These are phyloP conservation scores for Penicillium lividum DNA, from an alignment of 495 filamentous ascomycete species.

Conservation along the genomic window DNA sequence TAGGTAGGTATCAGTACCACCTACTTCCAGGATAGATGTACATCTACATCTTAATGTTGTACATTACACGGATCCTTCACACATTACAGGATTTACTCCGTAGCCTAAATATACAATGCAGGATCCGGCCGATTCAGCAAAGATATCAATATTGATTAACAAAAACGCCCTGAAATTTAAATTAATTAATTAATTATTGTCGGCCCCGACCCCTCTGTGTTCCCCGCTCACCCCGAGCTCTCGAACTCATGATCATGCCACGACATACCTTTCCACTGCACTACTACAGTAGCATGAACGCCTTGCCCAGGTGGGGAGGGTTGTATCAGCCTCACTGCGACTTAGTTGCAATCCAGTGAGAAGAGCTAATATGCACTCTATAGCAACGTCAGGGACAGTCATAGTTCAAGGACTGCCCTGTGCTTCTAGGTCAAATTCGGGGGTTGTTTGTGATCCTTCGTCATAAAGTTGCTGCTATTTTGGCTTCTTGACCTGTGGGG, in stretches of 20 bases:
- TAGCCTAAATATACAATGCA: not conserved
- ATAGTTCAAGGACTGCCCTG: not conserved
- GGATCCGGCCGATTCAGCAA: not conserved
- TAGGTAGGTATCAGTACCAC: too few relatives aligned
- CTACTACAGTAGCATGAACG: slow-evolving; percentile 2
- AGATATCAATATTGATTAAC: not conserved
- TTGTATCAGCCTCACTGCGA: slow-evolving; percentile 4
- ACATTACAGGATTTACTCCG: too few relatives aligned
- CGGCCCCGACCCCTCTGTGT: not conserved
- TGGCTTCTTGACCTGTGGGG: not conserved
- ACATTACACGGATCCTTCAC: too few relatives aligned
- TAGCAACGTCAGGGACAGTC: not conserved
- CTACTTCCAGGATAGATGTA: too few relatives aligned
- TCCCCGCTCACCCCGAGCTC: not conserved
- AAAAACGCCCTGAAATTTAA: not conserved
- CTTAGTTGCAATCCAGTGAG: not conserved
- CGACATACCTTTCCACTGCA: not conserved
- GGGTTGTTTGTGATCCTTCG: not conserved
- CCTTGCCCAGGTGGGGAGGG: not conserved
- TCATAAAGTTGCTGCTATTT: not conserved
- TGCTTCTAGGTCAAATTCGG: not conserved
- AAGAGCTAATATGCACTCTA: not conserved
- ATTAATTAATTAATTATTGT: not conserved
- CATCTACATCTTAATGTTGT: too few relatives aligned
- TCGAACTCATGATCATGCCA: not conserved